Base-by-base conservation (phyloP, 768 basidiomycete genomes). In the Kwoniella newhampshirensis region DNA sequence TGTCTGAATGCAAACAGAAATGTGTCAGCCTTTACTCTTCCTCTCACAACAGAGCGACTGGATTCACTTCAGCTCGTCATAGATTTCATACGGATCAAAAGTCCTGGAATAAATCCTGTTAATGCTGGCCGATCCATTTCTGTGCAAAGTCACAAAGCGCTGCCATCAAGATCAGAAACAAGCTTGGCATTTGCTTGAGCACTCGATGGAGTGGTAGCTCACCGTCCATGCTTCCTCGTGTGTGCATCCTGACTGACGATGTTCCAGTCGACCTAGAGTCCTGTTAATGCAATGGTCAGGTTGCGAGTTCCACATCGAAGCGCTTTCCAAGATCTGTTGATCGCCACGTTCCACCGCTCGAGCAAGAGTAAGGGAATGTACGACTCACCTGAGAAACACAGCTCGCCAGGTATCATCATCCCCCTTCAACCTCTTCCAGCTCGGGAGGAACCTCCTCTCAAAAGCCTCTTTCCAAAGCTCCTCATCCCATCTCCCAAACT, bases 201-300 rank as follows among this genome's bases (percentile, higher is more conserved):
- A 55, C n/a, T n/a, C n/a, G n/a, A 49, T 27, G 18, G 9, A 39
- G 17, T 25, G 47, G n/a, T 5, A 43, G 25, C 67, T 56, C 37
- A 67, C 70, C 3, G 74, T 75, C 74, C 74, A 75, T 4, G 68
- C 59, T 52, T 75, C 74, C 37, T 75, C 72, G 45, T 75, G 74
- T 11, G 71, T 70, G 46, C 74, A 75, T 1, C 71, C 70, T 8
- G 60, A 35, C 28, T 60, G 49, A 7, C 74, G 63, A 56, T 75
- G 74, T 36, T 70, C 72, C 43, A 75, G 32, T 12, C 66, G 50
- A 9, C 67, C 60, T 5, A 75, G 53, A 26, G 64, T 30, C 44
- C 68, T 68, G 28, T 12, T 6, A 9, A 9, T 37, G 36, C 36
- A 37, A 9, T 9, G 36, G n/a, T n/a, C n/a, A 37, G 17, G 7